A percentile compares a stretch with the other conserved stretches of the same genome.
Conservation (phyloP, 2,329 filamentous ascomycete genomes). For the Sclerotinia borealis region DNA sequence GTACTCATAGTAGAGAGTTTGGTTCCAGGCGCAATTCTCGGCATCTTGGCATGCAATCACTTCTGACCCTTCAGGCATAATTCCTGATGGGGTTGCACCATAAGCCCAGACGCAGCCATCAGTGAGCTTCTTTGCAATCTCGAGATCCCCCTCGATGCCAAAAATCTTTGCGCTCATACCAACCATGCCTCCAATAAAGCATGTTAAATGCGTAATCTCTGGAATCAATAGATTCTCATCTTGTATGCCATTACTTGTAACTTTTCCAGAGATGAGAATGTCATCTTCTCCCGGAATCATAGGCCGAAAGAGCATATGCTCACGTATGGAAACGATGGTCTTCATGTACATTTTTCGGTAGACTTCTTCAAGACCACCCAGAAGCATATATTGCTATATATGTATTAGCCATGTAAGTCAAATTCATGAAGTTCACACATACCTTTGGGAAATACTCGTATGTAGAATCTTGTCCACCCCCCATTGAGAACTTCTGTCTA, state of each 20-base stretch:
- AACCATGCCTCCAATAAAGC: conserved; percentile 67
- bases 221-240: conserved; percentile 36
- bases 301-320: conserved; percentile 71
- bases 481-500: conserved; percentile 47
- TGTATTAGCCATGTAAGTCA: conserved; percentile 20
- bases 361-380: conserved; percentile 67
- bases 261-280: conserved; percentile 66
- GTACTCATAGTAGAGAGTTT: conserved; percentile 25
- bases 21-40: conserved; percentile 29
- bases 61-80: conserved; percentile 56
- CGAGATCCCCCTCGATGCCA: conserved; percentile 51
- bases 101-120: conserved; percentile 69
- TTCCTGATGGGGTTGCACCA: conserved; percentile 49
- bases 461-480: conserved; percentile 61
- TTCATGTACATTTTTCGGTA: conserved; percentile 69
- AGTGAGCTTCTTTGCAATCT: conserved; percentile 56
- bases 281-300: conserved; percentile 62
- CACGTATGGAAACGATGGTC: conserved; percentile 60
- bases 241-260: conserved; percentile 42
- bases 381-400: conserved; percentile 59
- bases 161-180: conserved; percentile 60
- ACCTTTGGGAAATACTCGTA: conserved; percentile 68
- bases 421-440: conserved; percentile 17
- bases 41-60: conserved; percentile 42
- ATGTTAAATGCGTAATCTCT: conserved; percentile 51